A percentile compares a stretch with the other conserved stretches of the same genome.
phyloP scores from a whole-genome alignment of 352 stramenopile genomes.

The Elongisporangium undulatum region DNA sequence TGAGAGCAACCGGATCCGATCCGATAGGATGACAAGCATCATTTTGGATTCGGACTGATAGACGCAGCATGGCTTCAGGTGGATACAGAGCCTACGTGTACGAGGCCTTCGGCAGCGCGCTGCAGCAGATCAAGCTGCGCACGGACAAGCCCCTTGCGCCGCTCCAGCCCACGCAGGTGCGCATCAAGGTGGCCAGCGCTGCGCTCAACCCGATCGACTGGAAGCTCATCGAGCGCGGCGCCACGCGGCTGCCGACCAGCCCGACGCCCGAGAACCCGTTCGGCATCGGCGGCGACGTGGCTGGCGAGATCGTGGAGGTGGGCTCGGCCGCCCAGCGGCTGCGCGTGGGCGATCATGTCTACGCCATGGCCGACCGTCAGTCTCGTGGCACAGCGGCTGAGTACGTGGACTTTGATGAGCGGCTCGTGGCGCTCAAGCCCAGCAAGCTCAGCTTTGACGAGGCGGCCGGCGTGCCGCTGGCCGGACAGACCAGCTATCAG shows the following conservation, averaged over 20 bases:
- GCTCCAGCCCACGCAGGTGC: conserved; percentile 11
- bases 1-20: too few relatives aligned
- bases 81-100: conserved; percentile 16
- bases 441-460: conserved; percentile 42
- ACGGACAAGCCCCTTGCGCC: conserved; percentile 4
- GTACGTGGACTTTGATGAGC: conserved; percentile 30
- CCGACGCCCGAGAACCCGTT: conserved; percentile 15
- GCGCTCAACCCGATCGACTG: conserved; percentile 28
- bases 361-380: conserved; percentile 34
- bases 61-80: too few relatives aligned
- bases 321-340: conserved; percentile 40
- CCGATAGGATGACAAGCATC: too few relatives aligned
- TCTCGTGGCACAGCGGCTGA: conserved; percentile 52
- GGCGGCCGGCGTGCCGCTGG: conserved; percentile 46
- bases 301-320: conserved; percentile 54
- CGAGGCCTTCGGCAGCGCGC: conserved; percentile 6
- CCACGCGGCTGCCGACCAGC: conserved; percentile 4
- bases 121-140: conserved; percentile 20
- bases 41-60: too few relatives aligned
- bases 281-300: conserved; percentile 57
- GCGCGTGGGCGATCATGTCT: conserved; percentile 56
- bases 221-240: conserved; percentile 13
- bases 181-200: conserved; percentile 19
- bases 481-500: conserved; percentile 59
- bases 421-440: conserved; percentile 46